These are phyloP conservation scores for Cocos nucifera DNA, from an alignment of 176 grass and related monocot genomes.

Conservation along the genomic window DNA sequence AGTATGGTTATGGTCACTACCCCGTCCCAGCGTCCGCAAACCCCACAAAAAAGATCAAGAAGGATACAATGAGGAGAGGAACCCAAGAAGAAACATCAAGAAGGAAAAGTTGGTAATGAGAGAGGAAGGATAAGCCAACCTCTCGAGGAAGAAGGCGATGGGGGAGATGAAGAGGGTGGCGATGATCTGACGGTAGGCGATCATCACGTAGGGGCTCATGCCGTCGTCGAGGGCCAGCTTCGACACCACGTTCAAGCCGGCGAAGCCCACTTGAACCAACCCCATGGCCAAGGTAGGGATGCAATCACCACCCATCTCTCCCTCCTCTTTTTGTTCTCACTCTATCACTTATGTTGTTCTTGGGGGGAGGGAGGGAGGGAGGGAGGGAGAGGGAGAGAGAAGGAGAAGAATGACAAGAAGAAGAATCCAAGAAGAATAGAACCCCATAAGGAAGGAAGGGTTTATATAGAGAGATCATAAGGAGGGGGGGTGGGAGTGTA, in stretches of 20 bases:
- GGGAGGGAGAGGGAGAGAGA: not conserved
- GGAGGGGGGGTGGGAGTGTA: not conserved
- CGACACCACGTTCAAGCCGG: constrained; percentile 74
- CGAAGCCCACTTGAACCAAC: constrained; percentile 68
- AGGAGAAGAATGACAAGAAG: too few relatives aligned
- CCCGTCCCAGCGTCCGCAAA: too few relatives aligned
- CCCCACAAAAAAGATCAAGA: not conserved
- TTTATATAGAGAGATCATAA: not conserved
- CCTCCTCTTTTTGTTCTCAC: not conserved
- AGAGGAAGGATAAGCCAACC: constrained; percentile 14
- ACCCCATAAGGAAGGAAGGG: too few relatives aligned
- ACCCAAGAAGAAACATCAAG: constrained; percentile 1
- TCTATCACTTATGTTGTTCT: not conserved
- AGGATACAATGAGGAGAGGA: not conserved
- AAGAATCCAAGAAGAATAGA: too few relatives aligned
- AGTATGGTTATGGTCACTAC: too few relatives aligned
- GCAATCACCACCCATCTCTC: constrained; percentile 2
- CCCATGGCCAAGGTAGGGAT: constrained; percentile 59
- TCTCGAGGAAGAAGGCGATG: constrained; percentile 46
- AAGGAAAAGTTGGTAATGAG: not conserved
- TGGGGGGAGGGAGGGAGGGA: not conserved
- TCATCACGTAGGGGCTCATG: constrained; percentile 91
- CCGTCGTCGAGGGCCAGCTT: constrained; percentile 84
- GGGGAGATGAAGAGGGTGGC: constrained; percentile 63
- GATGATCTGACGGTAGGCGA: constrained; percentile 83